phyloP scores from a whole-genome alignment of 1,139 yeast genomes.

The Candida neerlandica region DNA sequence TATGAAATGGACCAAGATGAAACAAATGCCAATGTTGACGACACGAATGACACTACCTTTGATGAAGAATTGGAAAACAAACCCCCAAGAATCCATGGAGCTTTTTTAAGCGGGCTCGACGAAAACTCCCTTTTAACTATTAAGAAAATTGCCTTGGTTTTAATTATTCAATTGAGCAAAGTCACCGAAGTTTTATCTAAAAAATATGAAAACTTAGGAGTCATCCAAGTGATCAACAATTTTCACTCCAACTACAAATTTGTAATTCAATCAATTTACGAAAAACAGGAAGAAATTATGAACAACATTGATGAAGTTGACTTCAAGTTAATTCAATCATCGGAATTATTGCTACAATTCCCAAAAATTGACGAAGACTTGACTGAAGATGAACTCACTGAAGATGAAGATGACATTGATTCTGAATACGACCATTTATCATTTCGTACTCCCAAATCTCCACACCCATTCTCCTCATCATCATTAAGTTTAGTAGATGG shows the following conservation, averaged over 20 bases:
- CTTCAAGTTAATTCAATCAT: conserved; percentile 23
- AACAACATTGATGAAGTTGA: conserved; percentile 20
- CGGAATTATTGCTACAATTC: conserved; percentile 33
- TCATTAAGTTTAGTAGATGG: conserved; percentile 25
- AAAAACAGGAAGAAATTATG: conserved; percentile 23
- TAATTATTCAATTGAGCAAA: conserved; percentile 46
- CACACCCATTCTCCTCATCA: conserved; percentile 26
- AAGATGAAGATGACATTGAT: conserved; percentile 11
- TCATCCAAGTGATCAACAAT: conserved; percentile 40
- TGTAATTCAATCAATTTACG: conserved; percentile 29
- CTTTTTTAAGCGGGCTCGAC: conserved; percentile 58
- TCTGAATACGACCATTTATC: conserved; percentile 22
- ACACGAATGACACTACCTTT: conserved; percentile 19
- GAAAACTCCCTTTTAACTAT: conserved; percentile 41
- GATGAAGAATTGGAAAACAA: conserved; percentile 32
- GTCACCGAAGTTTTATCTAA: conserved; percentile 59
- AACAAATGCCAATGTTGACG: conserved; percentile 16
- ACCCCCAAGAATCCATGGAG: conserved; percentile 46
- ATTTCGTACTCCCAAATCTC: conserved; percentile 30
- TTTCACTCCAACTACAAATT: conserved; percentile 30
- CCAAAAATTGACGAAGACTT: conserved; percentile 19
- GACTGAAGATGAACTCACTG: conserved; percentile 12
- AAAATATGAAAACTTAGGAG: conserved; percentile 52
- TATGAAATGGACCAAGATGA: conserved; percentile 12
- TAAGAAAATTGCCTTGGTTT: conserved; percentile 47